These are phyloP conservation scores for Phytophthora sp. DNA, from an alignment of 352 stramenopile genomes.

Conservation along the genomic window DNA sequence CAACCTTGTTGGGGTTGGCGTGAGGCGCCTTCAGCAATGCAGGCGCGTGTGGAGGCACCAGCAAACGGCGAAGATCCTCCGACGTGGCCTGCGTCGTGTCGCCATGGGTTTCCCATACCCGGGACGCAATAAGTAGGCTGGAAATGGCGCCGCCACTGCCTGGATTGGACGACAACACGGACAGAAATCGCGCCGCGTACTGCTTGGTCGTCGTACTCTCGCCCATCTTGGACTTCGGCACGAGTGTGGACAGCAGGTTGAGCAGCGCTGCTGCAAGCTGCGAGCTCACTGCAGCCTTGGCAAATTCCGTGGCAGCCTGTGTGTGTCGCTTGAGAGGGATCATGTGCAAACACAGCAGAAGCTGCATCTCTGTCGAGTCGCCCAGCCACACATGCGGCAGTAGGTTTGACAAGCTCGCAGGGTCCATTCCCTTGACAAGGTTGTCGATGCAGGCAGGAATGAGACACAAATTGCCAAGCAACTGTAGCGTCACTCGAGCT, in stretches of 20 bases:
- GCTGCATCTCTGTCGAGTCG: constrained; percentile 82
- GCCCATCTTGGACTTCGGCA: constrained; percentile 81
- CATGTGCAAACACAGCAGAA: constrained; percentile 88
- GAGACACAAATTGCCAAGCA: constrained; percentile 86
- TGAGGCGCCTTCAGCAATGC: constrained; percentile 81
- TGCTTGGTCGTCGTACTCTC: constrained; percentile 85
- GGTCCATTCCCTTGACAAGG: constrained; percentile 88
- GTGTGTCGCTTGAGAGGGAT: constrained; percentile 89
- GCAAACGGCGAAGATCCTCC: constrained; percentile 78
- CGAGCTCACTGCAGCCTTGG: constrained; percentile 79
- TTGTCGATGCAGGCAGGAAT: constrained; percentile 89
- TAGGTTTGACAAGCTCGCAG: constrained; percentile 67
- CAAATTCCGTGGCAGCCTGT: constrained; percentile 84
- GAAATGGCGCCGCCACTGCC: constrained; percentile 84
- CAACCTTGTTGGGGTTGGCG: constrained; percentile 88
- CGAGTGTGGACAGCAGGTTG: constrained; percentile 79
- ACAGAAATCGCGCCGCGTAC: constrained; percentile 83
- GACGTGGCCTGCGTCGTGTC: constrained; percentile 82
- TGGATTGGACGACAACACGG: constrained; percentile 83
- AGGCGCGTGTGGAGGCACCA: constrained; percentile 75
- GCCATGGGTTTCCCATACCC: constrained; percentile 85
- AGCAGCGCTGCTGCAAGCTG: constrained; percentile 82
- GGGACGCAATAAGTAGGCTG: constrained; percentile 77
- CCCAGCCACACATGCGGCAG: constrained; percentile 80
- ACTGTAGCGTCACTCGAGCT: constrained; percentile 77